phyloP scores from a whole-genome alignment of 192 early-diverging fungal genomes.

The Coemansia sp. region DNA sequence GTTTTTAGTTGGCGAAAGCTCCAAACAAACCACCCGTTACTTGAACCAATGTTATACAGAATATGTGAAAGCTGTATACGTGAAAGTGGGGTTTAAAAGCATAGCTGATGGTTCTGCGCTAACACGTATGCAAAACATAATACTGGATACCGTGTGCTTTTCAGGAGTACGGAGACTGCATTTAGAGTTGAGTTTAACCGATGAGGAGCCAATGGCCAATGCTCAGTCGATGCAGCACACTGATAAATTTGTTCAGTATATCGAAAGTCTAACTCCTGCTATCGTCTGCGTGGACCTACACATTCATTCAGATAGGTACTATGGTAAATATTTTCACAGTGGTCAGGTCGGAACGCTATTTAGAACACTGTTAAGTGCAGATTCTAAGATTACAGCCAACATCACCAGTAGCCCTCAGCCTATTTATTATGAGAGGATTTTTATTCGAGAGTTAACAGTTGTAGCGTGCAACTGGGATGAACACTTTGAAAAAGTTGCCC shows the following conservation, averaged over 20 bases:
- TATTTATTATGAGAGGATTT: background rate
- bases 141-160: background rate
- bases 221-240: constrained; percentile 2
- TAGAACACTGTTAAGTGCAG: background rate
- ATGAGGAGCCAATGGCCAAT: background rate
- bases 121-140: background rate
- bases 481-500: background rate
- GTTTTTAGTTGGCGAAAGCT: background rate
- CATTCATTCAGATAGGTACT: constrained; percentile 1
- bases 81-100: background rate
- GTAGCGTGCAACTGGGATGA: constrained; percentile 4
- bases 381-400: background rate
- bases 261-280: background rate
- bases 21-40: background rate
- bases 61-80: background rate
- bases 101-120: constrained; percentile 1
- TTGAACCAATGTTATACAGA: background rate
- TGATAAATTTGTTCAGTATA: background rate
- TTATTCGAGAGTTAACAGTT: background rate
- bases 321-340: background rate
- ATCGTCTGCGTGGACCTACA: background rate
- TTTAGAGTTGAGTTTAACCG: constrained; percentile 3
- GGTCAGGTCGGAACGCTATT: background rate
- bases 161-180: background rate
- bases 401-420: background rate